Evolutionary conservation across 129 eudicot genomes (phyloP).

Genomic region (Centrapalus pauciflorus): DNA sequence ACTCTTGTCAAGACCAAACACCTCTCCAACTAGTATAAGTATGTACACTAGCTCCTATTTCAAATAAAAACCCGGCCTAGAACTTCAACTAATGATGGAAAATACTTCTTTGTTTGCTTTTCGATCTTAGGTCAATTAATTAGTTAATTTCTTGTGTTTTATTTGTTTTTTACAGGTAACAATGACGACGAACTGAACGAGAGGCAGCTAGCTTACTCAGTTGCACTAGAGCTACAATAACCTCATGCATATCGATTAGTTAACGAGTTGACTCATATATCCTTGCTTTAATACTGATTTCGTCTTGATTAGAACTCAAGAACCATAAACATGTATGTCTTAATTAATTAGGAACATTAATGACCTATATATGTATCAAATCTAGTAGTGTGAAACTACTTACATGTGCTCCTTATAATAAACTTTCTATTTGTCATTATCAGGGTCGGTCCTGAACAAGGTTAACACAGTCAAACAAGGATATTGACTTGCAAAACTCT

Average conservation of each 20-base stretch:
- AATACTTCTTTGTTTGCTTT: not conserved
- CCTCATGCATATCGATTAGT: slow-evolving; percentile 14
- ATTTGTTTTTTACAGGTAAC: slow-evolving; percentile 13
- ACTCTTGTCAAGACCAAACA: slow-evolving; percentile 68
- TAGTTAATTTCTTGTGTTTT: not conserved
- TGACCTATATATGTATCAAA: slow-evolving; percentile 7
- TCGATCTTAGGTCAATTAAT: not conserved
- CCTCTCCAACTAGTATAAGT: slow-evolving; percentile 85
- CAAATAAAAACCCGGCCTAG: not conserved
- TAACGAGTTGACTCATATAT: slow-evolving; percentile 17
- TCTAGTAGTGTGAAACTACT: slow-evolving; percentile 11
- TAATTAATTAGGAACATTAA: too few relatives aligned
- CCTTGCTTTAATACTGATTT: slow-evolving; percentile 2
- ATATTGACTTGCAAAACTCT: too few relatives aligned
- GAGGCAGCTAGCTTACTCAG: not conserved
- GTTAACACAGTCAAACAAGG: too few relatives aligned
- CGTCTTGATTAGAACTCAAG: not conserved
- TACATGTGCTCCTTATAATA: not conserved
- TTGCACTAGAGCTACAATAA: slow-evolving; percentile 10
- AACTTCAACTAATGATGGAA: not conserved
- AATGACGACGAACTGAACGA: not conserved
- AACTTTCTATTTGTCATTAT: too few relatives aligned
- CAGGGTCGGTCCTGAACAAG: too few relatives aligned
- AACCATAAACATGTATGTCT: slow-evolving; percentile 7
- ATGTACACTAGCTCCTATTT: not conserved